phyloP scores from a whole-genome alignment of 495 filamentous ascomycete species.

The Massariosphaeria phaeospora region DNA sequence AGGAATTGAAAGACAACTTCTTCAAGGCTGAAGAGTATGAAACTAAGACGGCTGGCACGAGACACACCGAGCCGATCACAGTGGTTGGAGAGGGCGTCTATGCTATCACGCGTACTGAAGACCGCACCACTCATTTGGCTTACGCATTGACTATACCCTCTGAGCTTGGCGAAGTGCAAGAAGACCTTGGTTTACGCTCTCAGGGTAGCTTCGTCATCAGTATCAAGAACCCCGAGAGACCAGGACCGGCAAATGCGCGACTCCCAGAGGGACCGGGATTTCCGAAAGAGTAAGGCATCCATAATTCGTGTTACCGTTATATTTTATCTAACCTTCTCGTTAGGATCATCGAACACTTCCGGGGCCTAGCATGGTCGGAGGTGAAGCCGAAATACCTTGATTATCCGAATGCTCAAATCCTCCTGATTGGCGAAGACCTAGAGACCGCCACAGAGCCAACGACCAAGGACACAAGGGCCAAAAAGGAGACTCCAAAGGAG shows the following conservation, averaged over 20 bases:
- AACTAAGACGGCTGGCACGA: slow-evolving; percentile 70
- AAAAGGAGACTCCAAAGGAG: slow-evolving; percentile 56
- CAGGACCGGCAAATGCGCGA: slow-evolving; percentile 57
- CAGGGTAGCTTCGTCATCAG: slow-evolving; percentile 75
- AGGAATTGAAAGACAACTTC: slow-evolving; percentile 68
- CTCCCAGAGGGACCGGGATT: slow-evolving; percentile 66
- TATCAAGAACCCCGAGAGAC: slow-evolving; percentile 71
- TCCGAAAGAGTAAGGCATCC: slow-evolving; percentile 58
- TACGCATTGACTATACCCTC: slow-evolving; percentile 80
- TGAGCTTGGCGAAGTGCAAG: slow-evolving; percentile 66
- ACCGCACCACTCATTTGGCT: slow-evolving; percentile 64
- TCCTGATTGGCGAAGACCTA: slow-evolving; percentile 70
- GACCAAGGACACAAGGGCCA: slow-evolving; percentile 52
- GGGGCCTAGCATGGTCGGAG: slow-evolving; percentile 66
- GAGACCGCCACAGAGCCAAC: slow-evolving; percentile 57
- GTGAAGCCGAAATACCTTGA: slow-evolving; percentile 71
- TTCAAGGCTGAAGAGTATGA: slow-evolving; percentile 62
- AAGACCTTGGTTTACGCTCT: slow-evolving; percentile 64
- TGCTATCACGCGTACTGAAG: slow-evolving; percentile 65
- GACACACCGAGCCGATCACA: slow-evolving; percentile 64
- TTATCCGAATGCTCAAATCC: slow-evolving; percentile 71
- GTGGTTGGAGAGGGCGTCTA: slow-evolving; percentile 85
- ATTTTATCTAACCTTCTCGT: slow-evolving; percentile 1
- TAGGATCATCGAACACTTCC: slow-evolving; percentile 68
- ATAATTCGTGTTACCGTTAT: background rate